Conservation (phyloP, 345 rosid genomes). For the Adansonia digitata region DNA sequence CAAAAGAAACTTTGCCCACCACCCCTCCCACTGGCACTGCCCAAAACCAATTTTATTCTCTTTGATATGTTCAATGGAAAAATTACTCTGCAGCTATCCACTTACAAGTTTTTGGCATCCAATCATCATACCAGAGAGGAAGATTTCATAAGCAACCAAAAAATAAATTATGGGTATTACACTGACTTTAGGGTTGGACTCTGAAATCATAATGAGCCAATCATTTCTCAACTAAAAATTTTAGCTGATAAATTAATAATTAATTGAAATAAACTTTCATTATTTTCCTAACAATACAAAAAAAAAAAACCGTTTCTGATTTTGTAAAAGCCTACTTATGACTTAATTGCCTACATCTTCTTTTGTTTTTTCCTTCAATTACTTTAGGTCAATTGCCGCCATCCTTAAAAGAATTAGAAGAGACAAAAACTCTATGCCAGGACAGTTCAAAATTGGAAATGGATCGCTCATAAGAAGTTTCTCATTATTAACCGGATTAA, state of each 20-base stretch:
- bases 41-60: too few species aligned
- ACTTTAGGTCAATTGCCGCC: not conserved
- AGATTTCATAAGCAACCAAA: too few species aligned
- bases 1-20: too few species aligned
- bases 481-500: not conserved
- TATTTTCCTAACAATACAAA: not conserved
- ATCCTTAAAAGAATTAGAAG: not conserved
- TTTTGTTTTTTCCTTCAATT: not conserved
- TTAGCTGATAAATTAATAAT: too few species aligned
- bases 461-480: slow-evolving; percentile 5
- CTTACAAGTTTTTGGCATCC: too few species aligned
- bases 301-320: not conserved
- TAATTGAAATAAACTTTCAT: not conserved
- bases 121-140: too few species aligned
- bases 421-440: not conserved
- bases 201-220: not conserved
- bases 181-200: not conserved
- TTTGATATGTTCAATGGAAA: too few species aligned
- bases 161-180: not conserved
- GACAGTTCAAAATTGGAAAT: not conserved
- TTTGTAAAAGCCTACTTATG: not conserved
- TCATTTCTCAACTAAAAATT: too few species aligned
- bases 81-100: too few species aligned
- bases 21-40: too few species aligned
- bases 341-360: not conserved